Evolutionary conservation across 2,329 filamentous ascomycete genomes (phyloP).

Genomic region (Colletotrichum sublineola): DNA sequence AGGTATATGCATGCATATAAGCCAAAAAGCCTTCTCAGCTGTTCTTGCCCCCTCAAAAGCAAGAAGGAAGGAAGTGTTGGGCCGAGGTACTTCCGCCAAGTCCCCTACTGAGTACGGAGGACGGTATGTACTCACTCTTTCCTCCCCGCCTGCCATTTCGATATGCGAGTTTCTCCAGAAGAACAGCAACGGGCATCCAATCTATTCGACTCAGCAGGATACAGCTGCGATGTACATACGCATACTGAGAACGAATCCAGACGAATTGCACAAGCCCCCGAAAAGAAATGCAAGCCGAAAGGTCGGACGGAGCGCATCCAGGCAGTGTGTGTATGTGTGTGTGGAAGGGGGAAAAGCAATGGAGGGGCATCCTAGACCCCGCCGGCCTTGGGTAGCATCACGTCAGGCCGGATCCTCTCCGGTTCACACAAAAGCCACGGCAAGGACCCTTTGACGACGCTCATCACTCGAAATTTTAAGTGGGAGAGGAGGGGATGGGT

Average conservation of each 20-base stretch:
- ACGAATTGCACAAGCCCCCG: not conserved
- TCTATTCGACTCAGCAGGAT: constrained; percentile 11
- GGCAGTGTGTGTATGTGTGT: not conserved
- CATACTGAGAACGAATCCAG: constrained; percentile 3
- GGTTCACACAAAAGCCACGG: not conserved
- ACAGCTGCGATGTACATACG: not conserved
- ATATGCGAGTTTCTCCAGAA: not conserved
- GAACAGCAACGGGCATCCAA: not conserved
- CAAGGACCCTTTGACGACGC: constrained; percentile 7
- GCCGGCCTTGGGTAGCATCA: not conserved
- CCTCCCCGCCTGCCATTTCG: not conserved
- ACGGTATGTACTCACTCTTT: not conserved
- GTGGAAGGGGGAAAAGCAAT: not conserved
- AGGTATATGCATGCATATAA: too few relatives aligned
- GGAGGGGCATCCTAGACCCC: constrained; percentile 8
- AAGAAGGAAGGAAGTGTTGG: not conserved
- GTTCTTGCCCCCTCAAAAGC: too few relatives aligned
- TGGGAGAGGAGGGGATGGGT: too few relatives aligned
- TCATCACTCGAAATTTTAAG: not conserved
- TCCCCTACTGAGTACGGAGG: not conserved
- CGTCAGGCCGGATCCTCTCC: not conserved
- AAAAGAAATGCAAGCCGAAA: not conserved
- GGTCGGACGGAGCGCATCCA: not conserved
- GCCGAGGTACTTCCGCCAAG: constrained; percentile 16
- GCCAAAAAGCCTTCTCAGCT: too few relatives aligned